These are phyloP conservation scores for Elymus sibiricus DNA, from an alignment of 176 grass and related monocot genomes.

Conservation along the genomic window DNA sequence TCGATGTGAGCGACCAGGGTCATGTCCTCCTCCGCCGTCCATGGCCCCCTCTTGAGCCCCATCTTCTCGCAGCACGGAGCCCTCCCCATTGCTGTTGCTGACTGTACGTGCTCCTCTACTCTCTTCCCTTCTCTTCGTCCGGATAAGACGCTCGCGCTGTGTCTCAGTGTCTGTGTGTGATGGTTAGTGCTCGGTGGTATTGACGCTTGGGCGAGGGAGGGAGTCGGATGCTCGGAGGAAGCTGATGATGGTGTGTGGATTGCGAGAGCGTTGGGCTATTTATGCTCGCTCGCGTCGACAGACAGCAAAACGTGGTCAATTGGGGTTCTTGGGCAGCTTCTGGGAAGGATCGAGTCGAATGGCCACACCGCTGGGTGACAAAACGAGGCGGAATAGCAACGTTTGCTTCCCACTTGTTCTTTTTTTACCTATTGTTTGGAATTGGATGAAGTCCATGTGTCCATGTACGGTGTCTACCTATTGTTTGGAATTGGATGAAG, in stretches of 20 bases:
- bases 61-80: constrained; percentile 86
- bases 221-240: neutral
- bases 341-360: no score
- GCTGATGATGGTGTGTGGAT: neutral
- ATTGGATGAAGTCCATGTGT: constrained; percentile 1
- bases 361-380: neutral
- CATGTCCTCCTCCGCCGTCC: constrained; percentile 82
- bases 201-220: neutral
- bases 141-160: neutral
- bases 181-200: neutral
- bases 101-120: neutral
- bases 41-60: constrained; percentile 76
- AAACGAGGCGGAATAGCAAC: neutral
- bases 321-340: neutral
- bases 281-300: neutral
- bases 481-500: neutral
- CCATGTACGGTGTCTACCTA: neutral
- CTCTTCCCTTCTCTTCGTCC: neutral
- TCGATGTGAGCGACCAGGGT: constrained; percentile 58
- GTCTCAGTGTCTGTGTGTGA: neutral
- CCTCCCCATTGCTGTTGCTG: constrained; percentile 45
- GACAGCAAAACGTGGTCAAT: constrained; percentile 35
- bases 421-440: neutral
- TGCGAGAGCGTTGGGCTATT: constrained; percentile 1
- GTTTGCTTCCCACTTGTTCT: neutral